These are phyloP conservation scores for Coniochaeta prunicola DNA, from an alignment of 2,329 filamentous ascomycete genomes.

Conservation along the genomic window DNA sequence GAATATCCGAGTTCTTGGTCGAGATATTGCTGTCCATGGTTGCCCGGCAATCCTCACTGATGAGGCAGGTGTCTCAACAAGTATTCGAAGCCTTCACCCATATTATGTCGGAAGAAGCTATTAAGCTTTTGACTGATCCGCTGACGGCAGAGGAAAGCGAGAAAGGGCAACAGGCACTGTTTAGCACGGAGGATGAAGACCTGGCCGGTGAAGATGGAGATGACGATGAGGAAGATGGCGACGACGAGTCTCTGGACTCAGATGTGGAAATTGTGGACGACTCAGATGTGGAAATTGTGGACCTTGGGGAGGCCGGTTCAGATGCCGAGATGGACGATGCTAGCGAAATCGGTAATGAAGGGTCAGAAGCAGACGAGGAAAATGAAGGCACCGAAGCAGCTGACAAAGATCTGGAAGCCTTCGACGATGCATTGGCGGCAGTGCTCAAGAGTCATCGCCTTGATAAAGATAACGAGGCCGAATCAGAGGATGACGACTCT, in stretches of 20 bases:
- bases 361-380: conserved; percentile 33
- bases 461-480: conserved; percentile 50
- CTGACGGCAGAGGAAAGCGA: conserved; percentile 73
- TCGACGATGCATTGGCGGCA: conserved; percentile 70
- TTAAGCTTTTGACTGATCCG: conserved; percentile 61
- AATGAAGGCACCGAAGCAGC: conserved; percentile 32
- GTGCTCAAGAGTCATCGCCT: conserved; percentile 66
- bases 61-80: conserved; percentile 79
- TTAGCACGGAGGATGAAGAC: conserved; percentile 60
- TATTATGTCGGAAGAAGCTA: conserved; percentile 64
- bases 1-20: conserved; percentile 65
- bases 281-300: conserved; percentile 35
- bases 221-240: conserved; percentile 30
- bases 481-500: conserved; percentile 56
- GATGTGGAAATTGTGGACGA: conserved; percentile 35
- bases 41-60: conserved; percentile 74
- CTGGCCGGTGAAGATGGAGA: conserved; percentile 44
- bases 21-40: conserved; percentile 89
- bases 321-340: conserved; percentile 16
- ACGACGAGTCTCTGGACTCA: conserved; percentile 31
- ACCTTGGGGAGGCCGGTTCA: conserved; percentile 31
- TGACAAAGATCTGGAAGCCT: conserved; percentile 32
- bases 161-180: conserved; percentile 79
- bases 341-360: conserved; percentile 32
- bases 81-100: conserved; percentile 79